phyloP scores from a whole-genome alignment of 176 grass and related monocot genomes.

The Oryza longistaminata region DNA sequence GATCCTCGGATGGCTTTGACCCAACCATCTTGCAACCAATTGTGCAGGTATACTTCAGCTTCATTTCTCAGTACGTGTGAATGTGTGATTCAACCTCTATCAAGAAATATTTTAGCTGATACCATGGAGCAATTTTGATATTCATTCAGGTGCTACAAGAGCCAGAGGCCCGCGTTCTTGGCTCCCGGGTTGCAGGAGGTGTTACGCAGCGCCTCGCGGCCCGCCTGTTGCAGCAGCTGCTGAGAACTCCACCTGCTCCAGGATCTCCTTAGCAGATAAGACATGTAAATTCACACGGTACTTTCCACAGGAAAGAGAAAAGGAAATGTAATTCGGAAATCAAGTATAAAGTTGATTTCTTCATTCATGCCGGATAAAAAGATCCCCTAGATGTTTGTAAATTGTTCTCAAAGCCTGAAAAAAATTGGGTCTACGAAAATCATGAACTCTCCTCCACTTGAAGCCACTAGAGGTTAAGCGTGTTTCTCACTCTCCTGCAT shows the following conservation, averaged over 20 bases:
- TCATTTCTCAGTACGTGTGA: background rate
- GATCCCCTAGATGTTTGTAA: slow-evolving; percentile 9
- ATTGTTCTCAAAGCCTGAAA: background rate
- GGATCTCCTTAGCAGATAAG: slow-evolving; percentile 42
- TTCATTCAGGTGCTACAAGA: slow-evolving; percentile 73
- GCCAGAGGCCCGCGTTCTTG: slow-evolving; percentile 66
- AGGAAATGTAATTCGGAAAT: slow-evolving; percentile 37
- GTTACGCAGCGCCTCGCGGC: slow-evolving; percentile 85
- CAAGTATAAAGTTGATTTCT: slow-evolving; percentile 35
- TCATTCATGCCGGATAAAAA: slow-evolving; percentile 45
- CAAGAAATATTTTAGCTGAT: slow-evolving; percentile 6
- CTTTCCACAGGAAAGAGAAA: slow-evolving; percentile 39
- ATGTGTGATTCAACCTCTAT: background rate
- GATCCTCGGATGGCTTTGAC: slow-evolving; percentile 87
- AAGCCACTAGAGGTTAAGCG: background rate
- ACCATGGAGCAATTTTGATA: slow-evolving; percentile 4
- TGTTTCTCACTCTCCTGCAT: no score
- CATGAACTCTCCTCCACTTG: background rate
- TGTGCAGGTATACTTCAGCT: slow-evolving; percentile 60
- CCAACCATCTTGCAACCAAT: slow-evolving; percentile 90
- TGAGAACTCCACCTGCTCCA: slow-evolving; percentile 46
- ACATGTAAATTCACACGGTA: slow-evolving; percentile 57
- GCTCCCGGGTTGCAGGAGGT: slow-evolving; percentile 78
- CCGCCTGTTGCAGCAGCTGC: slow-evolving; percentile 77
- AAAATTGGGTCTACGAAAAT: background rate